A percentile compares a stretch with the other conserved stretches of the same genome.
These are phyloP conservation scores for Trichosporon faecale DNA, from an alignment of 1,284 basidiomycete species.

Conservation along the genomic window DNA sequence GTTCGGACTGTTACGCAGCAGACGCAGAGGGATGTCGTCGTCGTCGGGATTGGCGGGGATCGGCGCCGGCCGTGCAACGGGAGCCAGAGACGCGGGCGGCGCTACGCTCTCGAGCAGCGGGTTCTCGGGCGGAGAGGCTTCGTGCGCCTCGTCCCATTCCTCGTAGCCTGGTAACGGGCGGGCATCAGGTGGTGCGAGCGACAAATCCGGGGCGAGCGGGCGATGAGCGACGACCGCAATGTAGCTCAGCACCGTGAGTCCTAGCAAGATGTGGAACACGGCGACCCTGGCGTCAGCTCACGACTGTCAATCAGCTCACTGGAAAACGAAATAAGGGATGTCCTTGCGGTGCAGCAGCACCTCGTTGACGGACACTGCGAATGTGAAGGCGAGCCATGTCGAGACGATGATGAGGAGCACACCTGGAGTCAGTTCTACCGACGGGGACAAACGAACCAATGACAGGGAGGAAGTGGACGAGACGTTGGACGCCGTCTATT, in stretches of 20 bases:
- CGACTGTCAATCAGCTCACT: slow-evolving; percentile 1
- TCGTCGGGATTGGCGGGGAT: slow-evolving; percentile 16
- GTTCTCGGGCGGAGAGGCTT: not conserved
- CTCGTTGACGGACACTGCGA: slow-evolving; percentile 25
- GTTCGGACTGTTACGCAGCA: slow-evolving; percentile 25
- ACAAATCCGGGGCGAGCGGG: slow-evolving; percentile 34
- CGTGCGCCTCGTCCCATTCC: not conserved
- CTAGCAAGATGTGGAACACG: slow-evolving; percentile 30
- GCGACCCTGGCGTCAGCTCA: slow-evolving; percentile 23
- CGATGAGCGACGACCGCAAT: slow-evolving; percentile 27
- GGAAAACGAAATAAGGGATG: not conserved
- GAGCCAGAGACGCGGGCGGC: not conserved
- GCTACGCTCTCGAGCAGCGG: slow-evolving; percentile 17
- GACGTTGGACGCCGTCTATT: slow-evolving; percentile 5
- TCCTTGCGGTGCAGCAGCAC: not conserved
- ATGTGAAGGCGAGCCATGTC: slow-evolving; percentile 35
- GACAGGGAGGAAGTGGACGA: not conserved
- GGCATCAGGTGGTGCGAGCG: slow-evolving; percentile 30
- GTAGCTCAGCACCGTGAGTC: slow-evolving; percentile 32
- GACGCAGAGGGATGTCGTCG: slow-evolving; percentile 38
- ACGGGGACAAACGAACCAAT: not conserved
- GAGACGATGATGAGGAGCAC: slow-evolving; percentile 27
- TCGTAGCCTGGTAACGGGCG: slow-evolving; percentile 19
- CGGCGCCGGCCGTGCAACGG: not conserved
- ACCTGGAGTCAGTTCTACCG: slow-evolving; percentile 22